Evolutionary conservation across 2,329 filamentous ascomycete species (phyloP).

Genomic region (Emericellopsis atlantica): DNA sequence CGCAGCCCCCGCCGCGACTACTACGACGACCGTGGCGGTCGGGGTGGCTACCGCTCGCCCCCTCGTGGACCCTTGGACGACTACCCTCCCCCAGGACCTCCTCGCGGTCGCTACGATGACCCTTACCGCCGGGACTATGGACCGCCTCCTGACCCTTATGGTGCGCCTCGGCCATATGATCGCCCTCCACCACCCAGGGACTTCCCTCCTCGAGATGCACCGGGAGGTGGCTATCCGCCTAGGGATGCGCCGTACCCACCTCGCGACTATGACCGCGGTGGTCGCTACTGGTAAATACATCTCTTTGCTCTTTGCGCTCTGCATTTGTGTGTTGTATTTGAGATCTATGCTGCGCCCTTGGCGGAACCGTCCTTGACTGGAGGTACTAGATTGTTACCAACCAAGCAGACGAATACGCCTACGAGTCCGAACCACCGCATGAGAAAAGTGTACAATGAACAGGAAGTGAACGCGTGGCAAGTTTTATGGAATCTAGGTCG

Average conservation of each 20-base stretch:
- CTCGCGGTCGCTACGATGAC: conserved; percentile 60
- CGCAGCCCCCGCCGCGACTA: conserved; percentile 78
- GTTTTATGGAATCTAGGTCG: no score
- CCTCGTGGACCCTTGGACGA: conserved; percentile 69
- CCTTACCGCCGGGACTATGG: conserved; percentile 62
- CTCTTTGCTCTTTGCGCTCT: conserved; percentile 10
- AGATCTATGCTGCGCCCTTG: conserved; percentile 5
- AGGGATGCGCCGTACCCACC: conserved; percentile 6
- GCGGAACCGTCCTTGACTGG: conserved; percentile 21
- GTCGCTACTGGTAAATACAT: conserved; percentile 35
- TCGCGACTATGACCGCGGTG: conserved; percentile 36
- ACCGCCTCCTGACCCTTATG: conserved; percentile 48
- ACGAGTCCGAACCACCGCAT: no score
- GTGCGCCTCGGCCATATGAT: conserved; percentile 43
- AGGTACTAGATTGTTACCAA: conserved; percentile 16
- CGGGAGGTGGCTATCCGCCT: conserved; percentile 23
- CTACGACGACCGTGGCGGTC: conserved; percentile 64
- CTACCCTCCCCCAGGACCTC: conserved; percentile 50
- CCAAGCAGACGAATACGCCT: no score
- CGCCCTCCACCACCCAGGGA: conserved; percentile 35
- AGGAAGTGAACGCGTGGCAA: background rate
- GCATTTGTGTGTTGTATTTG: conserved; percentile 1
- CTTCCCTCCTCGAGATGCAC: conserved; percentile 31
- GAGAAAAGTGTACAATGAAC: background rate
- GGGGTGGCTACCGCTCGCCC: conserved; percentile 57